Conservation (phyloP, 176 grass and related monocot species). For the Chloris gayana region DNA sequence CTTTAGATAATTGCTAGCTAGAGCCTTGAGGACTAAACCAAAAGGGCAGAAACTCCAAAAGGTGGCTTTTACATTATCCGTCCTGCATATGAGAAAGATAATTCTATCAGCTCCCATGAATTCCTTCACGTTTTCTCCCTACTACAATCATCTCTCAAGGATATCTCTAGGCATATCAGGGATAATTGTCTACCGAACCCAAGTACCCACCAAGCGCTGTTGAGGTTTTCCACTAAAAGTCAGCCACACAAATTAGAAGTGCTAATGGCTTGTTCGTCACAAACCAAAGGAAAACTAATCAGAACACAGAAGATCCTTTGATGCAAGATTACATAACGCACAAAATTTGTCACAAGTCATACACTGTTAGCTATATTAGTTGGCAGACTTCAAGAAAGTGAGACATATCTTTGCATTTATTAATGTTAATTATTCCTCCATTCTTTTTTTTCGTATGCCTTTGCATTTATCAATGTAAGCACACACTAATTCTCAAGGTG, state of each 20-base stretch:
- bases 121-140: constrained; percentile 38
- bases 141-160: constrained; percentile 29
- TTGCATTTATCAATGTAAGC: neutral
- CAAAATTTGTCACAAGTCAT: neutral
- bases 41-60: constrained; percentile 68
- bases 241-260: constrained; percentile 11
- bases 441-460: too few species aligned
- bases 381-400: neutral
- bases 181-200: constrained; percentile 11
- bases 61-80: constrained; percentile 56
- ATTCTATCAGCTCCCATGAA: constrained; percentile 71
- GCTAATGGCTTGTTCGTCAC: neutral
- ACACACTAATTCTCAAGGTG: neutral
- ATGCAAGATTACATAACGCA: constrained; percentile 14
- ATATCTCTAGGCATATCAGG: constrained; percentile 28
- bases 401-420: neutral
- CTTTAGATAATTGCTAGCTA: constrained; percentile 74
- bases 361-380: neutral
- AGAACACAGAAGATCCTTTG: constrained; percentile 12
- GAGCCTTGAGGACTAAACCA: constrained; percentile 57
- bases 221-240: constrained; percentile 8
- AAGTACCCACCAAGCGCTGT: neutral
- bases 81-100: constrained; percentile 78
- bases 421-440: neutral
- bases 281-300: neutral